Evolutionary conservation across 495 filamentous ascomycete species (phyloP).

Genomic region (Penicillium ucsense): DNA sequence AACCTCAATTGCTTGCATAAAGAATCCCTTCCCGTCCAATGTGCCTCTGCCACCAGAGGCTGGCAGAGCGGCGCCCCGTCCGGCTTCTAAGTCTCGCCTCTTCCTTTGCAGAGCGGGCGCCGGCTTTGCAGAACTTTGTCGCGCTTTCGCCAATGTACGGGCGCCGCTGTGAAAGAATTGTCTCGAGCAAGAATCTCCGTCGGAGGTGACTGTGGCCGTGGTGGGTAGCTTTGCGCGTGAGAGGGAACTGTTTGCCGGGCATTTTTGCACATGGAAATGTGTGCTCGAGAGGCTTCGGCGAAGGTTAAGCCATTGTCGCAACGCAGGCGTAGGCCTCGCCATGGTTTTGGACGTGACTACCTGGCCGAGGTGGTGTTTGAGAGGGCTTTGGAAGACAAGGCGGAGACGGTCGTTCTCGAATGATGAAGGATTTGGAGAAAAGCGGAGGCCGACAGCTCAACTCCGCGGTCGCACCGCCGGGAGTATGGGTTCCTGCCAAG

Average conservation of each 20-base stretch:
- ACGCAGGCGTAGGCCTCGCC: slow-evolving; percentile 2
- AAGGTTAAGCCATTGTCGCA: slow-evolving; percentile 8
- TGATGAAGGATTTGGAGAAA: slow-evolving; percentile 3
- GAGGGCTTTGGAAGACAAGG: slow-evolving; percentile 1
- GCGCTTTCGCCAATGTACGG: not conserved
- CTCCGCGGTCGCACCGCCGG: slow-evolving; percentile 1
- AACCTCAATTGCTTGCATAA: not conserved
- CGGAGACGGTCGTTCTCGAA: not conserved
- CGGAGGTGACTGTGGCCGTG: slow-evolving; percentile 2
- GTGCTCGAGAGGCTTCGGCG: slow-evolving; percentile 1
- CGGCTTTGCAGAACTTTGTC: not conserved
- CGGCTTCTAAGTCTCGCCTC: not conserved
- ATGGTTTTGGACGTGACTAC: slow-evolving; percentile 1
- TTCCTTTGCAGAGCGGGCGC: not conserved
- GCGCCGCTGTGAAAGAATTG: slow-evolving; percentile 13
- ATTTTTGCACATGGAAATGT: not conserved
- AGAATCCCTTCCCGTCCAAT: not conserved
- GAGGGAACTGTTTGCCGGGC: not conserved
- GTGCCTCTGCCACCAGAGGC: not conserved
- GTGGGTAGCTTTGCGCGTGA: slow-evolving; percentile 1
- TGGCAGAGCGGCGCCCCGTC: not conserved
- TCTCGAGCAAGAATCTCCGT: not conserved
- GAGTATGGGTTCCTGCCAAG: not conserved
- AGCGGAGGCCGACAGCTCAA: slow-evolving; percentile 2
- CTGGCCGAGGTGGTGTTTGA: not conserved